Evolutionary conservation across 2,329 filamentous ascomycete genomes (phyloP).

Genomic region (Alternaria sp.): DNA sequence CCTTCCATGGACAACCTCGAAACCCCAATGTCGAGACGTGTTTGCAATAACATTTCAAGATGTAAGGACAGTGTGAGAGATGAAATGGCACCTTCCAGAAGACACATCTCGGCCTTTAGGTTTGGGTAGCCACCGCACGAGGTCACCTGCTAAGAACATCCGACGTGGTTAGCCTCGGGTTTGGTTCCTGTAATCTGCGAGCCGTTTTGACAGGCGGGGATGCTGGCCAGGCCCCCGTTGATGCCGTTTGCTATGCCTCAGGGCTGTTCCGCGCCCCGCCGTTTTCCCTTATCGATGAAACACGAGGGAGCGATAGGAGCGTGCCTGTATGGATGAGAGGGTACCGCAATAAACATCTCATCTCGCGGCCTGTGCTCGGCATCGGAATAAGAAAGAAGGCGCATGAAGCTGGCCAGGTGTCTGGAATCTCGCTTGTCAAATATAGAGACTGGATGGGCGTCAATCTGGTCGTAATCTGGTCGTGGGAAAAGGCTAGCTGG

Average conservation of each 20-base stretch:
- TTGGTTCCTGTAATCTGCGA: constrained; percentile 19
- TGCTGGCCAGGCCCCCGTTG: constrained; percentile 1
- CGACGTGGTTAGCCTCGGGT: constrained; percentile 11
- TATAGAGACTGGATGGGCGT: constrained; percentile 34
- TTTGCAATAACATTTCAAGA: not conserved
- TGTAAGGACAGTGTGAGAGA: not conserved
- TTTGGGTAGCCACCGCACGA: constrained; percentile 5
- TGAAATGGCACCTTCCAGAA: not conserved
- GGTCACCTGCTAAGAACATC: constrained; percentile 3
- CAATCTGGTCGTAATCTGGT: constrained; percentile 32
- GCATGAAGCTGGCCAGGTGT: constrained; percentile 13
- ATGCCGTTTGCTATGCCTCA: constrained; percentile 1
- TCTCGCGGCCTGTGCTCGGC: not conserved
- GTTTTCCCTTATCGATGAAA: constrained; percentile 12
- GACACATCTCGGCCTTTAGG: not conserved
- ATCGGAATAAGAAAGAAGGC: not conserved
- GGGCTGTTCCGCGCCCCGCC: constrained; percentile 6
- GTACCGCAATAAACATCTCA: not conserved
- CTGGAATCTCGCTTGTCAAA: constrained; percentile 20
- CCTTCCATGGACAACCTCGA: not conserved
- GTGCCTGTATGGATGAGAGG: not conserved
- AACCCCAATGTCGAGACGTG: not conserved
- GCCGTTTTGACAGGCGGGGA: constrained; percentile 7
- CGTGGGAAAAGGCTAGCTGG: constrained; percentile 6
- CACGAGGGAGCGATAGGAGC: not conserved